Conservation (phyloP, 2,329 filamentous ascomycete species). For the Domatiomyces globalis region DNA sequence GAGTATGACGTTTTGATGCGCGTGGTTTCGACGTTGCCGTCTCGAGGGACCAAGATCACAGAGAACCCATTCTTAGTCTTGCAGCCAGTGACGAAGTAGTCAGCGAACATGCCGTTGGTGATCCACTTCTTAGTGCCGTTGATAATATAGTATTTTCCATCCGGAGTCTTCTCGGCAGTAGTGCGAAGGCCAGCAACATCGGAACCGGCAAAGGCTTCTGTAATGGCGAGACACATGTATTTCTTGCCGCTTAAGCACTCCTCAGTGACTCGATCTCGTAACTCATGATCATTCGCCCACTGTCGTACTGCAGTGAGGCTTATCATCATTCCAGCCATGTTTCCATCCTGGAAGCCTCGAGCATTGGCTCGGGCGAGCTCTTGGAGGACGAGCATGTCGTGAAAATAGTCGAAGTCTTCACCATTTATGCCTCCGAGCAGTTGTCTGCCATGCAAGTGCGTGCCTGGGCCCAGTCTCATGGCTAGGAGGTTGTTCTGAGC, state of each 20-base stretch:
- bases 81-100: slow-evolving; percentile 57
- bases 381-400: slow-evolving; percentile 55
- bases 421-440: slow-evolving; percentile 53
- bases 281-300: slow-evolving; percentile 47
- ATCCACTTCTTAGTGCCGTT: slow-evolving; percentile 73
- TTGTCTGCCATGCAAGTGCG: slow-evolving; percentile 49
- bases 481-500: slow-evolving; percentile 52
- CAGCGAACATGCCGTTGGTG: slow-evolving; percentile 57
- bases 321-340: slow-evolving; percentile 49
- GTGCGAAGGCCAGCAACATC: slow-evolving; percentile 62
- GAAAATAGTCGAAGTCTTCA: slow-evolving; percentile 63
- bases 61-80: slow-evolving; percentile 54
- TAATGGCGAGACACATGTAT: slow-evolving; percentile 62
- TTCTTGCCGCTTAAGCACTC: slow-evolving; percentile 54
- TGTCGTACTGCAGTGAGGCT: slow-evolving; percentile 55
- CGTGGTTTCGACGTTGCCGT: slow-evolving; percentile 55
- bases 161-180: slow-evolving; percentile 46
- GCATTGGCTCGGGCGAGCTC: slow-evolving; percentile 58
- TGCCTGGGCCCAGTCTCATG: slow-evolving; percentile 54
- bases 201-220: slow-evolving; percentile 59
- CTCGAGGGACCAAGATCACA: slow-evolving; percentile 54
- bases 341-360: slow-evolving; percentile 71
- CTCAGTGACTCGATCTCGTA: slow-evolving; percentile 54
- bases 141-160: slow-evolving; percentile 52
- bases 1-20: slow-evolving; percentile 54